Evolutionary conservation across 202 grass and related monocot genomes (phyloP), one percentile per base, ranked within the genome.

Genomic region (Musa balbisiana): DNA sequence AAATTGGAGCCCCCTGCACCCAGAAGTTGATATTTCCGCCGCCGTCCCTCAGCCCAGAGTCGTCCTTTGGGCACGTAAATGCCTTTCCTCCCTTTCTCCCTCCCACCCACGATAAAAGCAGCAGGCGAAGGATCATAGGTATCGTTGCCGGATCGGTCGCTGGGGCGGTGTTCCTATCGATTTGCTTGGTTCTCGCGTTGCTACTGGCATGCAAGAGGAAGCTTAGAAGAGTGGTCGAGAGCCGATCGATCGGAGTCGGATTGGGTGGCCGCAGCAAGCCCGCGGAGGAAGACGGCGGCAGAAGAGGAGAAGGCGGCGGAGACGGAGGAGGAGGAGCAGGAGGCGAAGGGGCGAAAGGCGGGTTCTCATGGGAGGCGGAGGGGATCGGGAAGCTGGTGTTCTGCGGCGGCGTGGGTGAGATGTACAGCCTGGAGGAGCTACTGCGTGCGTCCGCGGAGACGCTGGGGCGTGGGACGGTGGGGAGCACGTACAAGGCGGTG

Each of bases 391-490:
- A 87, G 87, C 84, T 96, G 59, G 81, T 92, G 55, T 96, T 92
- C 88, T 96, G 89, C 82, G 85, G 87, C 59, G 89, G 89, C 19
- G 81, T 73, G 21, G 25, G 81, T 51, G 56, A 88, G 74, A 83
- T 86, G 81, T 96, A 96, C 84, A 76, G 83, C 83, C 79, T 92
- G 71, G 92, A 96, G 82, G 92, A 96, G 76, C 87, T 96, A 62
- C 89, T 96, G 75, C 84, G 85, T 8, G 92, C 92, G 65, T 96
- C 92, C 71, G 89, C 92, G 25, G 92, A 96, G 87, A 96, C 92
- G 75, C 85, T 96, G 80, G 92, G 92, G 22, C 84, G 92, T 78
- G 92, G 92, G 52, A 87, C 87, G 82, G 87, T 92, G 62, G 89
- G 89, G 1, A 92, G 89, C 75, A 96, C 92, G 8, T 96, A 96